A percentile compares a stretch with the other conserved stretches of the same genome.
These are phyloP conservation scores for Mitragyna speciosa DNA, from an alignment of 257 asterid species.

Conservation along the genomic window DNA sequence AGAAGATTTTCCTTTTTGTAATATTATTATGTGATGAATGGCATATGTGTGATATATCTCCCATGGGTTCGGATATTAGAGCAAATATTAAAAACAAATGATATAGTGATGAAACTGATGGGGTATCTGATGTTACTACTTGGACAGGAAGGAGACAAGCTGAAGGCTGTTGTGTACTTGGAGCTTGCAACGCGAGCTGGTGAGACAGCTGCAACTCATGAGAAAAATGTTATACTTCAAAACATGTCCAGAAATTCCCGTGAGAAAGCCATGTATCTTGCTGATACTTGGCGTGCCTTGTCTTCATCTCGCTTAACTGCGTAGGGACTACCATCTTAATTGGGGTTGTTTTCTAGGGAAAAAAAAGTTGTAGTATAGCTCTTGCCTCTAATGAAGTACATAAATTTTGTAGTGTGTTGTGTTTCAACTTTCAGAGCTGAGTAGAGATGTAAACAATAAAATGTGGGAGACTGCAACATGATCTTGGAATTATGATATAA, in stretches of 20 bases:
- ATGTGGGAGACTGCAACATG: too few species aligned
- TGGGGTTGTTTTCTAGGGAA: not conserved
- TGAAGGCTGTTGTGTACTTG: conserved; percentile 87
- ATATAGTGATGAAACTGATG: not conserved
- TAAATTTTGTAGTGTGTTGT: not conserved
- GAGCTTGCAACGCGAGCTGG: conserved; percentile 88
- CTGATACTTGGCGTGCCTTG: conserved; percentile 61
- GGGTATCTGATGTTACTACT: not conserved
- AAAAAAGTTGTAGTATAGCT: not conserved
- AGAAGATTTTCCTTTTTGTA: not conserved
- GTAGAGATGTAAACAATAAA: not conserved
- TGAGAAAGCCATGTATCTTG: conserved; percentile 59
- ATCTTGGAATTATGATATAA: too few species aligned
- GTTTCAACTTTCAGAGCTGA: not conserved
- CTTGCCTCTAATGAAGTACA: not conserved
- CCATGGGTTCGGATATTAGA: not conserved
- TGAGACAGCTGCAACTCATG: conserved; percentile 70
- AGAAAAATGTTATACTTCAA: conserved; percentile 66
- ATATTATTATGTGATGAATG: not conserved
- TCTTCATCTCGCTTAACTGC: conserved; percentile 50
- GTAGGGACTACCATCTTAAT: not conserved
- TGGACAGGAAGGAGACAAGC: conserved; percentile 86
- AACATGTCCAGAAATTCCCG: conserved; percentile 55
- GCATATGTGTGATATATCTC: too few species aligned
- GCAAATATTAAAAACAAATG: not conserved